Base-by-base conservation (phyloP, 176 grass and related monocot species). In the Carex scoparia region DNA sequence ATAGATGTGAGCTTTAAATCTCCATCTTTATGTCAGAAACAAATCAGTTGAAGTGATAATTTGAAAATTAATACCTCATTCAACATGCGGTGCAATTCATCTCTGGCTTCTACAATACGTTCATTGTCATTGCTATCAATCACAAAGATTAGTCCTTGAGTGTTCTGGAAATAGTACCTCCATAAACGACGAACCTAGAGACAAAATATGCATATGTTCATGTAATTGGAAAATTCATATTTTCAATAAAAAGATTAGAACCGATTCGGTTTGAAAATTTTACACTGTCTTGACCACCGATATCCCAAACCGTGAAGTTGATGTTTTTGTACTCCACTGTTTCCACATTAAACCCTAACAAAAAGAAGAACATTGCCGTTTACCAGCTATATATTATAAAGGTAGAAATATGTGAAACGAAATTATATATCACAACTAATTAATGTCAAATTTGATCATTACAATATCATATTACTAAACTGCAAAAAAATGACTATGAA, bases 251-350 rank as follows among this genome's bases (percentile, higher is more conserved):
- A 76, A 53, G 0, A 30, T 74, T 53, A 2, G 15, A 31, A 7
- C 31, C 4, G 10, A 42, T 18, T 60, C 61, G 32, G 18, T 16
- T 58, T 28, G 40, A 60, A 73, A 73, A 42, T 51, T 84, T 46
- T 87, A 75, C 86, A n/a, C 37, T 83, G 65, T 82, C 86, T 71
- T 87, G 86, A 83, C 86, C 86, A 15, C 86, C 86, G 0, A 87
- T 67, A 72, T 87, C 86, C 86, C 86, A 87, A 16, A 87, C 86
- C 6, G 79, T 87, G 86, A 87, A 87, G 79, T 54, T 87, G 57
- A 87, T 87, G 65, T 87, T 87, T 7, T 56, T 55, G 54, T 87
- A 87, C 56, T 87, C 76, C 10, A 87, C 79, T 1, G 79, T 87
- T 69, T 82, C 79, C 38, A 87, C 76, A 65, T 83, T 87, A 27